These are phyloP conservation scores for Metarhizium album DNA, from an alignment of 2,329 filamentous ascomycete species.

Conservation along the genomic window DNA sequence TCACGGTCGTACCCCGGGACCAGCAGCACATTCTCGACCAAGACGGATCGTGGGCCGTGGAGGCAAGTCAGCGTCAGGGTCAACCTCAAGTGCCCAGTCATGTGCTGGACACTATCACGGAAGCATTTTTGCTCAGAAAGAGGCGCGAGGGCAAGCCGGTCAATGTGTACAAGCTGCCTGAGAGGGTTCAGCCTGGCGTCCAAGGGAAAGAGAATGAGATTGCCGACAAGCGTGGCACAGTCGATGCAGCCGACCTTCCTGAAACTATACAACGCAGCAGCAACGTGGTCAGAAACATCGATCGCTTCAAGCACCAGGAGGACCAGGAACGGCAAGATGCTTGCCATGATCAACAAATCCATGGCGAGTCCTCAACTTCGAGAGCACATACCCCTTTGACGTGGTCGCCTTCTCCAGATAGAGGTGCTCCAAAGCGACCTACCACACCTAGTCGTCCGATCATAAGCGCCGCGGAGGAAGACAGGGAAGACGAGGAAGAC, in stretches of 20 bases:
- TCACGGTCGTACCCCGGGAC: constrained; percentile 25
- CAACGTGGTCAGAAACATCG: not conserved
- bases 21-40: constrained; percentile 27
- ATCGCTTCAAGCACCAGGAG: not conserved
- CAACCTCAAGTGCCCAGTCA: constrained; percentile 23
- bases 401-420: not conserved
- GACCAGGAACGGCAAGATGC: not conserved
- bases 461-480: not conserved
- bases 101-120: constrained; percentile 22
- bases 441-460: not conserved
- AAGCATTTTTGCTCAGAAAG: constrained; percentile 10
- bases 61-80: constrained; percentile 14
- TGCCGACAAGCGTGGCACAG: not conserved
- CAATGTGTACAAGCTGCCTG: not conserved
- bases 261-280: not conserved
- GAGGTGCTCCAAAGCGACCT: not conserved
- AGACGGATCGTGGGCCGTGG: constrained; percentile 25
- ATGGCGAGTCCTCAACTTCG: constrained; percentile 6
- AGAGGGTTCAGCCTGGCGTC: not conserved
- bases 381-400: not conserved
- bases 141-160: not conserved
- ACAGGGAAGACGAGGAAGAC: too few relatives aligned
- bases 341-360: not conserved
- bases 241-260: not conserved
- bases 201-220: too few relatives aligned